phyloP scores from a whole-genome alignment of 345 rosid genomes.

The Psidium friedrichsthalianum region DNA sequence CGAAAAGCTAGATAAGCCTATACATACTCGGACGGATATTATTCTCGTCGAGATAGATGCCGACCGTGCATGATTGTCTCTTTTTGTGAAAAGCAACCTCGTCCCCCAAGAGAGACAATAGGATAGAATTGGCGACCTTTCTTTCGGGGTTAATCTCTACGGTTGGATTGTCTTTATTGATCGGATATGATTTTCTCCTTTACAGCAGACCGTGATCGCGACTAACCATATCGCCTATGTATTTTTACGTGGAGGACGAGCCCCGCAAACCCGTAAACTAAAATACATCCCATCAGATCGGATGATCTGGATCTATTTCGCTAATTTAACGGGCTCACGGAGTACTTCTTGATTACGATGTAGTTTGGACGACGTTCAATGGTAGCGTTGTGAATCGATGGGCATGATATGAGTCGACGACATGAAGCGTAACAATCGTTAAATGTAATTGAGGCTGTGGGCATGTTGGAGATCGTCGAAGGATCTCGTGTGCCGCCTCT shows the following conservation, averaged over 20 bases:
- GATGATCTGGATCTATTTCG: neutral
- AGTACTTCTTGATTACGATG: neutral
- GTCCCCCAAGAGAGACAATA: neutral
- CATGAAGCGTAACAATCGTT: rapidly evolving
- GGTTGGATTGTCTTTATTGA: neutral
- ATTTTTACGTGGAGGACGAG: neutral
- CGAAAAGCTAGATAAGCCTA: neutral
- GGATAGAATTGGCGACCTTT: neutral
- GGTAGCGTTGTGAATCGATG: neutral
- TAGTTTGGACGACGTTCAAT: neutral
- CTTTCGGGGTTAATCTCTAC: neutral
- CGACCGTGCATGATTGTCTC: neutral
- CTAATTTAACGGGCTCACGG: rapidly evolving
- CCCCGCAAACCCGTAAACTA: neutral
- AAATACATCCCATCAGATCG: neutral
- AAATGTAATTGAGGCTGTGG: neutral
- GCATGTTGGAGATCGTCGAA: neutral
- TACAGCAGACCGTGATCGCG: neutral
- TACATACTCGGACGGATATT: too few relatives aligned
- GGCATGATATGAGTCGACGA: neutral
- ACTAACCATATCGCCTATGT: neutral
- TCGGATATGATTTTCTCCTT: neutral
- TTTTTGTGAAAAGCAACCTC: neutral
- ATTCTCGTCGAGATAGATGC: too few relatives aligned
- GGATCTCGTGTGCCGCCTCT: neutral